Percentiles rank a stretch among this genome's conserved stretches.
phyloP scores from a whole-genome alignment of 495 filamentous ascomycete genomes.

The Friedmanniomyces simplex region DNA sequence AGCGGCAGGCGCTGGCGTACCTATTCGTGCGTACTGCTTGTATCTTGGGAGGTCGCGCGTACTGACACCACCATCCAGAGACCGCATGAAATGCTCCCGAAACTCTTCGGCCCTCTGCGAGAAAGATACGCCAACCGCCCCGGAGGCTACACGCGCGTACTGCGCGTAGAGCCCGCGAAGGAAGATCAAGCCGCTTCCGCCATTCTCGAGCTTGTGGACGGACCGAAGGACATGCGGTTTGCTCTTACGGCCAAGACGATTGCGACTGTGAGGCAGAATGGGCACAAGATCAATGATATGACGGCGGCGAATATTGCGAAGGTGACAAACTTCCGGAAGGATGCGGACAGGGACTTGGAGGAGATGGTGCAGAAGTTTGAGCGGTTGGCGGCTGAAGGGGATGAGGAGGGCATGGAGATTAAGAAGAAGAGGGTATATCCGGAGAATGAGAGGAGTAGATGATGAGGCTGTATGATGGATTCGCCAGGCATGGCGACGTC shows the following conservation, averaged over 20 bases:
- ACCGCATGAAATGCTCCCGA: conserved; percentile 62
- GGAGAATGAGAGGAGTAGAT: conserved; percentile 13
- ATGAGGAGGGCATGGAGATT: conserved; percentile 20
- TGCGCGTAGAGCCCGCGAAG: conserved; percentile 64
- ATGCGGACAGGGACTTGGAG: conserved; percentile 59
- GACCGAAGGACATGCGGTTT: conserved; percentile 90
- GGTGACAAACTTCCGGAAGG: conserved; percentile 65
- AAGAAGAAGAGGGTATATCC: conserved; percentile 28
- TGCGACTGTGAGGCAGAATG: conserved; percentile 46
- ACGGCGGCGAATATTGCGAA: conserved; percentile 72
- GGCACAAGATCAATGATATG: conserved; percentile 48
- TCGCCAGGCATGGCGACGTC: too few relatives aligned
- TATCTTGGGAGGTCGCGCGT: not conserved
- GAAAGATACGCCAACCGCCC: conserved; percentile 69
- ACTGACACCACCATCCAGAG: conserved; percentile 31
- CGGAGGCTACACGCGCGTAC: conserved; percentile 89
- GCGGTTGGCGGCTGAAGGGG: conserved; percentile 33
- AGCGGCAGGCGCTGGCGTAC: conserved; percentile 55
- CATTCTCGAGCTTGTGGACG: conserved; percentile 94
- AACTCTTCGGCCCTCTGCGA: conserved; percentile 74
- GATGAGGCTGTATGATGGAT: not conserved
- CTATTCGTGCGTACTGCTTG: conserved; percentile 61
- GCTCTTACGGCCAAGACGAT: conserved; percentile 77
- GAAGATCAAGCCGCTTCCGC: conserved; percentile 77
- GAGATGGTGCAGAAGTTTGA: conserved; percentile 51